Evolutionary conservation across 768 basidiomycete genomes (phyloP), one percentile per base, ranked within the genome.

Genomic region (Cystobasidium tubakii): DNA sequence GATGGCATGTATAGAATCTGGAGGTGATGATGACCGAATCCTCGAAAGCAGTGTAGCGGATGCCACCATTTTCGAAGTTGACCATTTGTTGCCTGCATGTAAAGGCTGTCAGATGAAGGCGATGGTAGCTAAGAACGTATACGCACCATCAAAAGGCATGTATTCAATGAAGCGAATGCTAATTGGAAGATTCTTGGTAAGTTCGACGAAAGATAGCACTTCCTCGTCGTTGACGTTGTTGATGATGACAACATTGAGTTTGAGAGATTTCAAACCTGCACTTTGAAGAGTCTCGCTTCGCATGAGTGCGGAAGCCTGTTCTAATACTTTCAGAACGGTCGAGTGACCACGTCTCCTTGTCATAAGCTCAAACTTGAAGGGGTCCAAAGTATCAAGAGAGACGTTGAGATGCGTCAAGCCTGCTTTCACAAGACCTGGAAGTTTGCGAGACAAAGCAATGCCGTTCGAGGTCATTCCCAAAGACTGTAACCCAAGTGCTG

Each of bases 381-480:
- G 88, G 79, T 92, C 89, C 63, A 93, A 82, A 0, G 91, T 93
- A 78, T 93, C 91, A 79, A 94, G 82, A 78, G 90, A 78, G 57
- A 85, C 78, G 77, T 86, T 85, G 29, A 94, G 81, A 81, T 92
- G 89, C 0, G 90, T 89, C 13, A 94, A 84, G 0, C 91, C 91
- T 73, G 86, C 87, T 63, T 83, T 81, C 1, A 92, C 84, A 50
- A 92, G 81, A 31, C 84, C 82, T 1, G 88, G 86, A n/a, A 93
- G 83, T 69, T 86, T 87, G 9, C 91, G 86, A 79, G 88, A 87
- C 15, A 94, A 83, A 10, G 86, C 85, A 71, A 93, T 83, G 3
- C 91, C 91, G 79, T 93, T 94, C 75, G 85, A 88, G 4, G 91
- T 93, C 88, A 92, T 91, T 17, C 86, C 91, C 73, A 94, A 89